Percentiles rank a stretch among this genome's conserved stretches.
Conservation (phyloP, 2,329 filamentous ascomycete genomes). For the Diaporthe destruens region DNA sequence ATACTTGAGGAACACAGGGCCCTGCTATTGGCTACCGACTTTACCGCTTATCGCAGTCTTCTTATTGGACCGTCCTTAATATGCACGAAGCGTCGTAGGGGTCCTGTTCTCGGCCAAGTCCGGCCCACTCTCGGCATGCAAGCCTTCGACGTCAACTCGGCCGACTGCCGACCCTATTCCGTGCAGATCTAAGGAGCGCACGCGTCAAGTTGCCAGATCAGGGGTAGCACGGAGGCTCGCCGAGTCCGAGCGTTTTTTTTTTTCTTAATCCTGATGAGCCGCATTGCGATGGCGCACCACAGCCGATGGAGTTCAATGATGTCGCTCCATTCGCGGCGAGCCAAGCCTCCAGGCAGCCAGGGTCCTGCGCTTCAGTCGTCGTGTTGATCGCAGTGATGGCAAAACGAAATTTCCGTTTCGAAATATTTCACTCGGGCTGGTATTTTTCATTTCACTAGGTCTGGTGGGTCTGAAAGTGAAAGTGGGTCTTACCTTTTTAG, state of each 20-base stretch:
- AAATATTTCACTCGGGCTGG: no score
- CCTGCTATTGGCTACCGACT: constrained; percentile 8
- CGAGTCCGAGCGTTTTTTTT: constrained; percentile 22
- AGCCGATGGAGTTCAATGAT: not conserved
- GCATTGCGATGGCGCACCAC: constrained; percentile 14
- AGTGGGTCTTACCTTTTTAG: no score
- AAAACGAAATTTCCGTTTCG: no score
- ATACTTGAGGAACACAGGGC: not conserved
- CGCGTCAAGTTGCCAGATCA: constrained; percentile 41
- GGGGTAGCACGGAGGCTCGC: constrained; percentile 37
- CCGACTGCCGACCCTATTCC: constrained; percentile 36
- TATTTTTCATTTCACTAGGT: no score
- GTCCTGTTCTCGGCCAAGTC: constrained; percentile 40
- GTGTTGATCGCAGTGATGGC: constrained; percentile 37
- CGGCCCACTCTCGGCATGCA: constrained; percentile 26
- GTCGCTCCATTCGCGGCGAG: constrained; percentile 12
- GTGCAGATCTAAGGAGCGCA: constrained; percentile 28
- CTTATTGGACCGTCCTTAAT: constrained; percentile 33
- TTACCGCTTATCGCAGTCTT: constrained; percentile 36
- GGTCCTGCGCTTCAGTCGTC: not conserved
- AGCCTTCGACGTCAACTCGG: constrained; percentile 38
- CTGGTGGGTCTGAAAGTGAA: no score
- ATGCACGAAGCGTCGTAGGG: constrained; percentile 15
- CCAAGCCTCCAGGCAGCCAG: not conserved
- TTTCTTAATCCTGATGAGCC: constrained; percentile 15